A percentile compares a stretch with the other conserved stretches of the same genome.
phyloP scores from a whole-genome alignment of 139 green algal genomes.

The Coelastrella sp. region DNA sequence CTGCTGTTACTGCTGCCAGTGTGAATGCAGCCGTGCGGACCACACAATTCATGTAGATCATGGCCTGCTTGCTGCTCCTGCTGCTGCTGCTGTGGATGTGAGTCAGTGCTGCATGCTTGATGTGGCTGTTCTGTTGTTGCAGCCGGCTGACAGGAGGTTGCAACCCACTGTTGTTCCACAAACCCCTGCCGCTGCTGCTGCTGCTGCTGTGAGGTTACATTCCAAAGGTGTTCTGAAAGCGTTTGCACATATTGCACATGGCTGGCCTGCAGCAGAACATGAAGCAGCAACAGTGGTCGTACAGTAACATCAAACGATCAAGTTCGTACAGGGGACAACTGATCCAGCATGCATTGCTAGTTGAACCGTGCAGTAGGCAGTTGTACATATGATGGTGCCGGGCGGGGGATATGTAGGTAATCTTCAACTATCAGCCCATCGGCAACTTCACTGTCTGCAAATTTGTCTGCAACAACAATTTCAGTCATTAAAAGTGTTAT shows the following conservation, averaged over 20 bases:
- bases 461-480: no score
- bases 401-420: no score
- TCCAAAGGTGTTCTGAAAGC: background rate
- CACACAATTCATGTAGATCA: background rate
- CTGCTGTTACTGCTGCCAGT: background rate
- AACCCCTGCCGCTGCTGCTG: background rate
- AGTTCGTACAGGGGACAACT: no score
- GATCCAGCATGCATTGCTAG: no score
- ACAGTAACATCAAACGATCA: background rate
- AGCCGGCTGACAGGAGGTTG: no score
- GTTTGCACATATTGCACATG: conserved; percentile 30
- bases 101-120: background rate
- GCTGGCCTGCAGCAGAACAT: conserved; percentile 3
- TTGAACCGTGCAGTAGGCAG: no score
- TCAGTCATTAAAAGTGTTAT: no score
- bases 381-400: no score
- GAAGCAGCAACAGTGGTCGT: background rate
- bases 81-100: conserved; percentile 12
- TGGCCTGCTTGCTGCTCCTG: background rate
- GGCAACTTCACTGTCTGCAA: no score
- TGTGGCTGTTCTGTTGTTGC: no score
- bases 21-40: background rate
- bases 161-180: background rate
- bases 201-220: background rate
- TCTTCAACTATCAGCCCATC: no score